Evolutionary conservation across 768 basidiomycete species (phyloP).

Genomic region (Amanita pseudoporphyria): DNA sequence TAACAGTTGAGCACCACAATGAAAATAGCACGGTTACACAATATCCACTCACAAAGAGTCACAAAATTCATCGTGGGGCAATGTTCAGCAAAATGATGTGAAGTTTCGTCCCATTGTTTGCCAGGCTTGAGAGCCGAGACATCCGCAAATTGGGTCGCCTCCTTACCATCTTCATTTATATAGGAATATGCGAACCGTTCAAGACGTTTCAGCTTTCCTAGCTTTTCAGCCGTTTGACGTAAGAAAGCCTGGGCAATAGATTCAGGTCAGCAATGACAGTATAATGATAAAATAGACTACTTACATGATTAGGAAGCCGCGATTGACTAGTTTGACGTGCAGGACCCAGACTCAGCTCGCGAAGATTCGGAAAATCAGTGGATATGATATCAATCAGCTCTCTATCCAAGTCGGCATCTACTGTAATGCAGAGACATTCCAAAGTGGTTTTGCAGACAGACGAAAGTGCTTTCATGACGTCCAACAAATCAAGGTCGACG

Average conservation of each 20-base stretch:
- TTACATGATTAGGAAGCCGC: background rate
- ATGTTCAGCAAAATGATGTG: background rate
- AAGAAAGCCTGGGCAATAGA: background rate
- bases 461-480: background rate
- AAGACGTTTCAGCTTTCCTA: background rate
- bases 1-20: background rate
- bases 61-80: background rate
- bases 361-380: constrained; percentile 1
- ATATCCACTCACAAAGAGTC: background rate
- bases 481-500: background rate
- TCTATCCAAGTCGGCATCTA: background rate
- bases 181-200: background rate
- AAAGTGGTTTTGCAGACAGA: constrained; percentile 3
- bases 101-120: background rate
- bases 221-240: background rate
- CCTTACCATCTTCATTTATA: background rate
- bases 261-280: background rate
- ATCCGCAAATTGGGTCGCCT: background rate
- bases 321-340: background rate
- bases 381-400: background rate
- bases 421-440: background rate
- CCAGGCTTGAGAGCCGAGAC: background rate
- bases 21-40: background rate
- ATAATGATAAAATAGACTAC: background rate
- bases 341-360: constrained; percentile 1